These are phyloP conservation scores for Cicer chorassanicum DNA, from an alignment of 306 rosid species.

Conservation along the genomic window DNA sequence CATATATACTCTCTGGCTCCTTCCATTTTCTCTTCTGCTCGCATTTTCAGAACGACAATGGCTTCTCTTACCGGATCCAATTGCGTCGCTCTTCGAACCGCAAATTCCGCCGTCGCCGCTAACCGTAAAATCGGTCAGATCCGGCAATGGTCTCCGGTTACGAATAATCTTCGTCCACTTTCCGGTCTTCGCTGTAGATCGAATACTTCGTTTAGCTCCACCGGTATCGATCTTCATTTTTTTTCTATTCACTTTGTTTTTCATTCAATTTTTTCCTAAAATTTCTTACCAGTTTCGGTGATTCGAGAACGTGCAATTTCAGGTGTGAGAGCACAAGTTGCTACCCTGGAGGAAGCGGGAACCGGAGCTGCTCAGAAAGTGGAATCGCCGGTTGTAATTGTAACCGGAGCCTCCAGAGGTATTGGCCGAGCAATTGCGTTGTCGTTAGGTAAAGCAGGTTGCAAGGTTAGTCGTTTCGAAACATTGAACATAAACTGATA, in stretches of 20 bases:
- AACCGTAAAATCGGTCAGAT: constrained; percentile 46
- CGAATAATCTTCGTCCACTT: constrained; percentile 44
- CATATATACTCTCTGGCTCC: constrained; percentile 47
- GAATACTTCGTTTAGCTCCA: constrained; percentile 49
- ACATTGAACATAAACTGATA: constrained; percentile 8
- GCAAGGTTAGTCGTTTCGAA: constrained; percentile 68
- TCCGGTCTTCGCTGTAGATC: constrained; percentile 56
- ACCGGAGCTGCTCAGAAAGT: constrained; percentile 54
- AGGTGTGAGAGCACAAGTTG: constrained; percentile 85
- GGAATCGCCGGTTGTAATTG: constrained; percentile 87
- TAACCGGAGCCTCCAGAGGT: constrained; percentile 96
- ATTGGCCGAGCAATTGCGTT: constrained; percentile 87
- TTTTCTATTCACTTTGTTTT: background rate
- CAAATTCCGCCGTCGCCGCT: constrained; percentile 37
- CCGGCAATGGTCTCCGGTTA: constrained; percentile 62
- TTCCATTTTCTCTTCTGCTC: constrained; percentile 41
- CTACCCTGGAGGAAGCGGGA: constrained; percentile 66
- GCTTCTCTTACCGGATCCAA: constrained; percentile 73
- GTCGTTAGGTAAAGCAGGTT: constrained; percentile 88
- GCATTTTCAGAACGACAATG: constrained; percentile 55
- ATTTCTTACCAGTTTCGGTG: background rate
- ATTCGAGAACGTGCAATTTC: constrained; percentile 3
- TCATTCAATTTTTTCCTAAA: background rate
- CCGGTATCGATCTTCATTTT: constrained; percentile 49
- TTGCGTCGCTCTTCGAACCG: constrained; percentile 55